Percentiles rank a stretch among this genome's conserved stretches.
These are phyloP conservation scores for Thalassiosira hispida DNA, from an alignment of 352 stramenopile genomes.

Conservation along the genomic window DNA sequence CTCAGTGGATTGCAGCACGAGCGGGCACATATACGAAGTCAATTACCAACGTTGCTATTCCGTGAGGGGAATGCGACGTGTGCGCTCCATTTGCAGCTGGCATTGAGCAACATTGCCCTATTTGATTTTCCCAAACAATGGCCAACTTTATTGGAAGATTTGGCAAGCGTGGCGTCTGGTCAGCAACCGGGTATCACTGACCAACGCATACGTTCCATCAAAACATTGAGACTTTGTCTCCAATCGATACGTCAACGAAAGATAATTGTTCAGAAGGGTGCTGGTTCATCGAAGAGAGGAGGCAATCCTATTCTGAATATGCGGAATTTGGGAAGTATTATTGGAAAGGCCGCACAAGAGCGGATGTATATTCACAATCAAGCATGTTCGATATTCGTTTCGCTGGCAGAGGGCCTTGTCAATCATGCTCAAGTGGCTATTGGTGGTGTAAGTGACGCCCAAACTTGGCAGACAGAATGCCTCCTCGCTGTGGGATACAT, in stretches of 20 bases:
- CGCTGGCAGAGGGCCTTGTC: constrained; percentile 19
- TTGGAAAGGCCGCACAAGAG: constrained; percentile 25
- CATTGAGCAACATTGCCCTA: constrained; percentile 26
- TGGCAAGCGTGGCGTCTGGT: constrained; percentile 8
- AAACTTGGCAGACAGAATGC: constrained; percentile 2
- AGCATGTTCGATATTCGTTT: constrained; percentile 28
- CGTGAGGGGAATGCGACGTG: constrained; percentile 1
- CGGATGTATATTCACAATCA: constrained; percentile 16
- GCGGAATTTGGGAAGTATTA: constrained; percentile 25
- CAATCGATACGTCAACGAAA: constrained; percentile 30
- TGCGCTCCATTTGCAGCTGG: constrained; percentile 34
- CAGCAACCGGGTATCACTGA: neutral
- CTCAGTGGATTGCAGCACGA: constrained; percentile 8
- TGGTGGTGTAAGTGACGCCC: neutral
- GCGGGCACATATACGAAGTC: neutral
- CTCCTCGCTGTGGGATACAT: constrained; percentile 27
- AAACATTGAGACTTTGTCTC: constrained; percentile 28
- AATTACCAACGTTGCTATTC: constrained; percentile 21
- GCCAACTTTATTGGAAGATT: constrained; percentile 41
- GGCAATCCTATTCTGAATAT: constrained; percentile 14
- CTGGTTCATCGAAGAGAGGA: neutral
- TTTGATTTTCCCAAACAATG: constrained; percentile 41
- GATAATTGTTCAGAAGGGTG: constrained; percentile 9
- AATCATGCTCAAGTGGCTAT: constrained; percentile 25
- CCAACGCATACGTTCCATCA: constrained; percentile 4